phyloP scores from a whole-genome alignment of 164 flowering plant genomes.

The Berberis vulgaris region DNA sequence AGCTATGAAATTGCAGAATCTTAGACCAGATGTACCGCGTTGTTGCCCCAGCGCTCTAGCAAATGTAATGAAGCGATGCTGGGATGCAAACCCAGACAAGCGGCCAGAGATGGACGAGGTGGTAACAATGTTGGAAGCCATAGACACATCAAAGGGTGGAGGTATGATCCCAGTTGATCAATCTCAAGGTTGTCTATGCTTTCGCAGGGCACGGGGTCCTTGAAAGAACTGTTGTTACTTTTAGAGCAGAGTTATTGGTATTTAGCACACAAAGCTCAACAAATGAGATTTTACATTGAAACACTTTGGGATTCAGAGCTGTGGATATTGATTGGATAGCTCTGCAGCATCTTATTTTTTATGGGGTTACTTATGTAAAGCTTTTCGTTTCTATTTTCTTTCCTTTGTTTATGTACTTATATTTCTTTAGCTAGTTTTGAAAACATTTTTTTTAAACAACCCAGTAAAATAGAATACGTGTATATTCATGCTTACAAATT shows the following conservation, averaged over 20 bases:
- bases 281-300: conserved; percentile 5
- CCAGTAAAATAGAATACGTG: too few relatives aligned
- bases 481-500: too few relatives aligned
- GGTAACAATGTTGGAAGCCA: conserved; percentile 73
- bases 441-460: too few relatives aligned
- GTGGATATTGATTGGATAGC: too few relatives aligned
- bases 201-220: conserved; percentile 71
- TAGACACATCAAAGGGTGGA: conserved; percentile 86
- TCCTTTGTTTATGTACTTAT: too few relatives aligned
- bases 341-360: too few relatives aligned
- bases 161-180: conserved; percentile 87
- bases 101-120: conserved; percentile 98
- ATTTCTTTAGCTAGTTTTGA: too few relatives aligned
- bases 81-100: conserved; percentile 93
- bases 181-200: conserved; percentile 70
- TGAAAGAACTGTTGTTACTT: conserved; percentile 15
- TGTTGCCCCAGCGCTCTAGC: conserved; percentile 86
- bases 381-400: too few relatives aligned
- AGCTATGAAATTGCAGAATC: conserved; percentile 41
- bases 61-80: conserved; percentile 85
- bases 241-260: background rate
- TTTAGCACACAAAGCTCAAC: background rate
- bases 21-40: conserved; percentile 91
- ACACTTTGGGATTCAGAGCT: too few relatives aligned
- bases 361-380: too few relatives aligned